Conservation (phyloP, 2,329 filamentous ascomycete species). For the Curvularia hawaiiensis region DNA sequence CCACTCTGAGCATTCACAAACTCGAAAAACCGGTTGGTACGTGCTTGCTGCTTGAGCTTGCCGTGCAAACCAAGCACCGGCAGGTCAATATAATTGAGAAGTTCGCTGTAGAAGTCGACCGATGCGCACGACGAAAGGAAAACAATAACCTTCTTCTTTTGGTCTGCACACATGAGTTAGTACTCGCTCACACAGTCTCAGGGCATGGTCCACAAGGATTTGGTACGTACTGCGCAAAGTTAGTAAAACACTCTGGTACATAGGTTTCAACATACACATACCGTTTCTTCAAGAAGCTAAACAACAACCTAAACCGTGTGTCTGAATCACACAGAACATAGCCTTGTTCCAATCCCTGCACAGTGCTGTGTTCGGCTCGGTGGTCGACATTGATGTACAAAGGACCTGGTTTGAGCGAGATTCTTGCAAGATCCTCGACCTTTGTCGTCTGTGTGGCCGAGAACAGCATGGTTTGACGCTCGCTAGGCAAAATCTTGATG, state of each 20-base stretch:
- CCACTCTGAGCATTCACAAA: slow-evolving; percentile 86
- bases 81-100: slow-evolving; percentile 97
- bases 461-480: slow-evolving; percentile 97
- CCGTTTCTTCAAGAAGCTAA: slow-evolving; percentile 87
- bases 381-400: slow-evolving; percentile 98
- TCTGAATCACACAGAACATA: slow-evolving; percentile 94
- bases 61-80: slow-evolving; percentile 83
- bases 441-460: slow-evolving; percentile 98
- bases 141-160: slow-evolving; percentile 97
- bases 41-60: slow-evolving; percentile 98
- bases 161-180: slow-evolving; percentile 50
- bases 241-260: neutral
- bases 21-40: slow-evolving; percentile 98
- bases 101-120: slow-evolving; percentile 92
- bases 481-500: slow-evolving; percentile 79
- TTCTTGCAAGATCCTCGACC: slow-evolving; percentile 93
- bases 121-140: slow-evolving; percentile 88
- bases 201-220: neutral
- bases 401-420: slow-evolving; percentile 88
- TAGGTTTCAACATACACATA: neutral
- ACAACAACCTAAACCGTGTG: slow-evolving; percentile 90
- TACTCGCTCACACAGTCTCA: neutral
- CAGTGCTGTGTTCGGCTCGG: slow-evolving; percentile 85
- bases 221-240: neutral
- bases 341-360: slow-evolving; percentile 92